These are phyloP conservation scores for Aspergillus cejpii DNA, from an alignment of 2,329 filamentous ascomycete genomes.

Conservation along the genomic window DNA sequence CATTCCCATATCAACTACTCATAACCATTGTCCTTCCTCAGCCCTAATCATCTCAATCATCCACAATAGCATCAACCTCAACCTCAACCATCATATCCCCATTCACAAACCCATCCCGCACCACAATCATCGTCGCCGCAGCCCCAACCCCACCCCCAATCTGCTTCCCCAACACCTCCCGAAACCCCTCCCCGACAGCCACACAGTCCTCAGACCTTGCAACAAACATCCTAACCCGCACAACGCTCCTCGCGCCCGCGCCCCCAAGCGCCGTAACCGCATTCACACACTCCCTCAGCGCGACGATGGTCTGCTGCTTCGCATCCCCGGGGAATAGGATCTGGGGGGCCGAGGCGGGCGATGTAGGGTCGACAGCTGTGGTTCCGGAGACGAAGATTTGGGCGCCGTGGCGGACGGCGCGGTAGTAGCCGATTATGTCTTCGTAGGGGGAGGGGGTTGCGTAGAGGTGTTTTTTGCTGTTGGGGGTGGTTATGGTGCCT, in stretches of 20 bases:
- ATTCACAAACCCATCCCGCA: slow-evolving; percentile 34
- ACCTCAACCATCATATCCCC: slow-evolving; percentile 36
- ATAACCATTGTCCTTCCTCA: background rate
- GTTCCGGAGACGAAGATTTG: slow-evolving; percentile 37
- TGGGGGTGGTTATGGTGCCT: background rate
- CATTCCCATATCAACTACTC: slow-evolving; percentile 1
- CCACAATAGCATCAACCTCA: slow-evolving; percentile 34
- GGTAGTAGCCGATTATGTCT: slow-evolving; percentile 34
- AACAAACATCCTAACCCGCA: slow-evolving; percentile 35
- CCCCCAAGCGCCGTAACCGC: slow-evolving; percentile 32
- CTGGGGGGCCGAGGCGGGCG: slow-evolving; percentile 21
- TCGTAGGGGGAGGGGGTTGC: slow-evolving; percentile 35
- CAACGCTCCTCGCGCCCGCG: slow-evolving; percentile 27
- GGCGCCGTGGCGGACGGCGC: slow-evolving; percentile 32
- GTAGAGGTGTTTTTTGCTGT: slow-evolving; percentile 21
- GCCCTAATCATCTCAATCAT: background rate
- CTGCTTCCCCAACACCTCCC: slow-evolving; percentile 24
- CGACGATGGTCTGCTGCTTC: slow-evolving; percentile 26
- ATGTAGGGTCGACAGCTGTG: slow-evolving; percentile 33
- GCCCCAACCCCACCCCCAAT: slow-evolving; percentile 23
- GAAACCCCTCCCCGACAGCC: slow-evolving; percentile 27
- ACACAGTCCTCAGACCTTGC: slow-evolving; percentile 25
- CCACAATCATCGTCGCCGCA: slow-evolving; percentile 36
- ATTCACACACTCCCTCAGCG: slow-evolving; percentile 22
- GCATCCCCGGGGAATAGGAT: slow-evolving; percentile 31